Evolutionary conservation across 805 yeast species (phyloP), one percentile per base, ranked within the genome.

Genomic region (Kluyveromyces nonfermentans): DNA sequence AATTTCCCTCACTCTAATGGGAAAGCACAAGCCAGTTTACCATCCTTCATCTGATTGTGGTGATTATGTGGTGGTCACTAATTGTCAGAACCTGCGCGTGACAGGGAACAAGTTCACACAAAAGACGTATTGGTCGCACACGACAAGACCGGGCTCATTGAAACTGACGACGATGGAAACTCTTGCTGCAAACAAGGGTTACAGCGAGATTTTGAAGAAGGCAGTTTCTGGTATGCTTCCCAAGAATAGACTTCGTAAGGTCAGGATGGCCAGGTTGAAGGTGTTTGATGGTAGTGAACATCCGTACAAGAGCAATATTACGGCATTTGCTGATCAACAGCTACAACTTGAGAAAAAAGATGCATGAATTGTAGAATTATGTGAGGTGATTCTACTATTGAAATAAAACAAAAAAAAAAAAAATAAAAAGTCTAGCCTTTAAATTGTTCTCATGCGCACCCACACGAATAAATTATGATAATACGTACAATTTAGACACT

Each of bases 221-320:
- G 97, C 99, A 1, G 98, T 93, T 5, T 81, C 86, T 50, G 95
- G 94, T 45, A 93, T 93, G 99, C 72, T 93, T 44, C 98, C 98
- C 35, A 89, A 86, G 68, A 90, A 93, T 64, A 80, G 80, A 56
- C 75, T 82, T 50, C 78, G 97, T 63, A 75, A 81, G 55, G 67
- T 71, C 12, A 79, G 98, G 62, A 64, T 93, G 57, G 90, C 78
- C 21, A 77, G 99, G 60, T 72, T 93, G 48, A 88, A 86, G 65
- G 78, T 86, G 0, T 85, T 75, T 62, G 97, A 94, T 54, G 96
- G 90, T 22, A 78, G 86, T 46, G 84, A 84, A 45, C 85, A 85
- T 60, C 97, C 96, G 19, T 93, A 86, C 63, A 78, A 77, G 50
- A 75, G 80, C 51, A 93, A 93, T 59, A 71, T 90, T 45, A 70